A percentile compares a stretch with the other conserved stretches of the same genome.
Conservation (phyloP, 1,284 basidiomycete genomes). For the Cryptococcus jaspeensis region DNA sequence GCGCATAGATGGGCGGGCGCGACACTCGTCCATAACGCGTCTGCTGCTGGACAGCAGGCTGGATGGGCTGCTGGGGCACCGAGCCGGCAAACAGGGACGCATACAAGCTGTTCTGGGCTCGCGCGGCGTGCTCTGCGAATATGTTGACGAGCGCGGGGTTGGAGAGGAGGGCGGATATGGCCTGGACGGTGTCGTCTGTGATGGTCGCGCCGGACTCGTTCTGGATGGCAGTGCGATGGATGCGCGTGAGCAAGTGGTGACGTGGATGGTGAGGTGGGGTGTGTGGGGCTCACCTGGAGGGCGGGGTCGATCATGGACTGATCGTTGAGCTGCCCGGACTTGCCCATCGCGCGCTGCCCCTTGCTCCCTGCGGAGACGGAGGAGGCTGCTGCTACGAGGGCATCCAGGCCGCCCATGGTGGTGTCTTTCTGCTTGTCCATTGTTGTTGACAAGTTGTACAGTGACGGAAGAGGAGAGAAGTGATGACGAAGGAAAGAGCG, state of each 20-base stretch:
- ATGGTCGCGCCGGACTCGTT: neutral
- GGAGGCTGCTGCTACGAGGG: constrained; percentile 22
- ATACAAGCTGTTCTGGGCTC: constrained; percentile 15
- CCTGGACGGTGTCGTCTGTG: constrained; percentile 10
- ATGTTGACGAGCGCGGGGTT: constrained; percentile 16
- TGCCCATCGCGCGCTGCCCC: constrained; percentile 6
- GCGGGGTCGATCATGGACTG: constrained; percentile 17
- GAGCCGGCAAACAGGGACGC: neutral
- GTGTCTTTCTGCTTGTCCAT: constrained; percentile 8
- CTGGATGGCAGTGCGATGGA: neutral
- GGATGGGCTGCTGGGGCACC: neutral
- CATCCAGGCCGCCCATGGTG: constrained; percentile 22
- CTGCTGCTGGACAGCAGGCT: constrained; percentile 10
- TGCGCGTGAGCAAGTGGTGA: neutral
- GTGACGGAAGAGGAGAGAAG: neutral
- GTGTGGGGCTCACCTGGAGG: constrained; percentile 11
- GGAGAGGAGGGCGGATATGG: constrained; percentile 10
- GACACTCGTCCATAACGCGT: constrained; percentile 25
- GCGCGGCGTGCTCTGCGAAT: constrained; percentile 17
- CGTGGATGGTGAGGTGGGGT: neutral
- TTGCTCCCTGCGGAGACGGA: constrained; percentile 3
- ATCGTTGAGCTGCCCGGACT: neutral
- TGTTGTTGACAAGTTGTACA: neutral
- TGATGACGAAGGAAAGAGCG: constrained; percentile 5
- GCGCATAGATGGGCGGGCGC: constrained; percentile 16